phyloP scores from a whole-genome alignment of 441 rosid genomes.

The Jatropha multifida region DNA sequence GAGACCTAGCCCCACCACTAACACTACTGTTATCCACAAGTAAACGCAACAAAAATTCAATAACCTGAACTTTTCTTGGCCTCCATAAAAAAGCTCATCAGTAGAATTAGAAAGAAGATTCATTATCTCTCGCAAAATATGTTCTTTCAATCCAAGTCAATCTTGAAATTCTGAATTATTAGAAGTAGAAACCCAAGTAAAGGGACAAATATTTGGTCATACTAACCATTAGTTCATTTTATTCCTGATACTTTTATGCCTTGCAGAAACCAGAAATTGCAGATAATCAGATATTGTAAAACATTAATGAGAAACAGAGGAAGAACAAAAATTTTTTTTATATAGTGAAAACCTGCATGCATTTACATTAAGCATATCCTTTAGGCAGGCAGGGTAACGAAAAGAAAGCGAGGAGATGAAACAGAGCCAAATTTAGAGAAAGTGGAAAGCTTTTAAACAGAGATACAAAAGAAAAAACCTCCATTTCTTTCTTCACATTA shows the following conservation, averaged over 20 bases:
- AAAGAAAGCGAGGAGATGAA: neutral
- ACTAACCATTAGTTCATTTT: neutral
- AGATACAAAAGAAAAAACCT: neutral
- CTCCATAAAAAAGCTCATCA: neutral
- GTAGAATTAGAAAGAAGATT: neutral
- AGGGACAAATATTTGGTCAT: neutral
- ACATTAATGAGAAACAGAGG: neutral
- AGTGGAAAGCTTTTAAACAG: neutral
- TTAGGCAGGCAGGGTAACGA: constrained; percentile 3
- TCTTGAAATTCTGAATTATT: neutral
- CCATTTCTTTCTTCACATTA: neutral
- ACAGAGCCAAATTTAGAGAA: neutral
- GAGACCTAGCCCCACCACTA: neutral
- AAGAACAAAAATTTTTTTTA: constrained; percentile 8
- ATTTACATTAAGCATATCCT: constrained; percentile 2
- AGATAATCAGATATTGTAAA: neutral
- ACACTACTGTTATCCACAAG: neutral
- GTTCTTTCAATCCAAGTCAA: neutral
- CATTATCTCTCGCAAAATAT: neutral
- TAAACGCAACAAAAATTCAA: neutral
- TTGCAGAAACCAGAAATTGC: neutral
- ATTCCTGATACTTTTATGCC: neutral
- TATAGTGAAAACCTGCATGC: constrained; percentile 5
- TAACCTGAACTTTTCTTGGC: neutral
- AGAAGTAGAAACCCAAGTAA: neutral